phyloP scores from a whole-genome alignment of 1,284 basidiomycete species.

The Prillingera fragicola region DNA sequence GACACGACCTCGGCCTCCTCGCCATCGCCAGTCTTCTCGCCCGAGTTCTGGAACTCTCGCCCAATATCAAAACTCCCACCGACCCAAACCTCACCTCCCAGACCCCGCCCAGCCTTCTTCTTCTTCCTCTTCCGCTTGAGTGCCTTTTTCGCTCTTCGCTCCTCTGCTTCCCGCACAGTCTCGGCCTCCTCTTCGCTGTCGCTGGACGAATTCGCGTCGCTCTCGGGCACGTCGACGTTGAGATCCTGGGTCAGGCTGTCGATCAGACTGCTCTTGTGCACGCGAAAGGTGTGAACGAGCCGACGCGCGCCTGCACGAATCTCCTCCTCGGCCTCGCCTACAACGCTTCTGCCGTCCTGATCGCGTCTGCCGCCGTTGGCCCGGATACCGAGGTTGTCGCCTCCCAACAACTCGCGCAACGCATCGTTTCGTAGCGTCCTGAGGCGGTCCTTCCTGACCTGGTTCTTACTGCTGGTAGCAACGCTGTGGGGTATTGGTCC shows the following conservation, averaged over 20 bases:
- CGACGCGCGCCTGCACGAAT: slow-evolving; percentile 6
- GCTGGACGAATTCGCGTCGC: slow-evolving; percentile 1
- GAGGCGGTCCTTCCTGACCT: slow-evolving; percentile 21
- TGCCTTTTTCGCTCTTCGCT: slow-evolving; percentile 1
- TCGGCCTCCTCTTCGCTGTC: slow-evolving; percentile 7
- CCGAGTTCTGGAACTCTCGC: slow-evolving; percentile 31
- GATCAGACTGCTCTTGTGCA: slow-evolving; percentile 10
- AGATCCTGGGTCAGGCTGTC: slow-evolving; percentile 8
- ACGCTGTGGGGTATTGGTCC: slow-evolving; percentile 37
- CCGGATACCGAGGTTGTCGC: background rate
- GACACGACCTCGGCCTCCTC: background rate
- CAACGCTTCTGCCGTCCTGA: background rate
- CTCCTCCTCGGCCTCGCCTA: background rate
- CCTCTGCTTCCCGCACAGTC: background rate
- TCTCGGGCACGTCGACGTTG: slow-evolving; percentile 13
- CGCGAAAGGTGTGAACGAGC: slow-evolving; percentile 16
- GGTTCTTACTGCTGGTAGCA: slow-evolving; percentile 19
- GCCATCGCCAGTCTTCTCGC: background rate
- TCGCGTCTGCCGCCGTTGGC: background rate
- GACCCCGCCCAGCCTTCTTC: slow-evolving; percentile 1
- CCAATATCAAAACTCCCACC: slow-evolving; percentile 45
- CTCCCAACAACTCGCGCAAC: background rate
- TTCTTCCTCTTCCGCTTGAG: background rate
- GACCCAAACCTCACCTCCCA: slow-evolving; percentile 30
- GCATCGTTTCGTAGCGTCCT: slow-evolving; percentile 14